These are phyloP conservation scores for Starmerella vaccinii DNA, from an alignment of 805 yeast genomes.

Conservation along the genomic window DNA sequence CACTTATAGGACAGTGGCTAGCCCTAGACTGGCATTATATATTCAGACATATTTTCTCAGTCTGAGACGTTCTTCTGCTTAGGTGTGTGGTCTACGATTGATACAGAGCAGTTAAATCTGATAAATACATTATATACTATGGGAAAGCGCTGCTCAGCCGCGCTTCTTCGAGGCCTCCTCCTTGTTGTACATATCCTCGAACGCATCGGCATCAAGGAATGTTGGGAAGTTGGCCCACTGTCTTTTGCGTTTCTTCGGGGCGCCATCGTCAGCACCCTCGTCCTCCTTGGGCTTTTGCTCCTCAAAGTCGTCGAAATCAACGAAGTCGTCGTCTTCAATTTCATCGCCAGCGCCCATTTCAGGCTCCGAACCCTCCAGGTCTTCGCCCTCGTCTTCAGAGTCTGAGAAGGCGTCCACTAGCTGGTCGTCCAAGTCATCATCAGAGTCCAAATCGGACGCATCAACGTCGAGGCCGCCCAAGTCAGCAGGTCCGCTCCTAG, in stretches of 20 bases:
- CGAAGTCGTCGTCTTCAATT: constrained; percentile 12
- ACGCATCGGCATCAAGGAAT: constrained; percentile 26
- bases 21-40: too few species aligned
- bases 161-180: constrained; percentile 6
- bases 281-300: constrained; percentile 1
- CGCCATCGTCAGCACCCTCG: constrained; percentile 3
- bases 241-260: constrained; percentile 23
- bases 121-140: not conserved
- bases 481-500: constrained; percentile 63
- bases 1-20: too few species aligned
- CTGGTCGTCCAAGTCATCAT: constrained; percentile 30
- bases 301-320: constrained; percentile 11
- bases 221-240: constrained; percentile 24
- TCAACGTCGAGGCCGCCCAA: constrained; percentile 46
- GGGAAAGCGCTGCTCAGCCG: not conserved
- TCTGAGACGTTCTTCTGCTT: too few species aligned
- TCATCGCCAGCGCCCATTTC: constrained; percentile 16
- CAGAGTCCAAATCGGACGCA: constrained; percentile 34
- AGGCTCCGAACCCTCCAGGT: not conserved
- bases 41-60: too few species aligned
- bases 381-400: constrained; percentile 18
- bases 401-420: constrained; percentile 27
- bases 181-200: constrained; percentile 21
- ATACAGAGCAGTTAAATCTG: not conserved
- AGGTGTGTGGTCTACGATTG: too few species aligned